Conservation (phyloP, 345 rosid genomes). For the Triadica sebifera region DNA sequence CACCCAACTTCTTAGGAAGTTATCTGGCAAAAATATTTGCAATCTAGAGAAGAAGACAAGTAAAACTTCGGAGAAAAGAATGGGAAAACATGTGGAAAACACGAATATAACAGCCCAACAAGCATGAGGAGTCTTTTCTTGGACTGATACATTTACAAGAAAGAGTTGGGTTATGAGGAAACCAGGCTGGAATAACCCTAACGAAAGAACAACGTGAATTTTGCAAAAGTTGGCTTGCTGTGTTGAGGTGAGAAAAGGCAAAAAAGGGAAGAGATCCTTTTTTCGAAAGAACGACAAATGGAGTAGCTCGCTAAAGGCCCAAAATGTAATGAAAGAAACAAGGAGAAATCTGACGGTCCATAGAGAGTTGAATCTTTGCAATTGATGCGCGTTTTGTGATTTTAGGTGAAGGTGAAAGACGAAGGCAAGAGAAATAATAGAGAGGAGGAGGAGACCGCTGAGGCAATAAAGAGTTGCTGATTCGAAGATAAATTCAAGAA, state of each 20-base stretch:
- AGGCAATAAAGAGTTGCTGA: conserved; percentile 34
- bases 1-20: conserved; percentile 30
- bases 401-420: conserved; percentile 47
- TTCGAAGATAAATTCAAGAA: conserved; percentile 38
- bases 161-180: conserved; percentile 53
- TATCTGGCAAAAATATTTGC: conserved; percentile 14
- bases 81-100: conserved; percentile 46
- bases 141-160: conserved; percentile 53
- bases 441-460: conserved; percentile 39
- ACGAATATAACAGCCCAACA: conserved; percentile 40
- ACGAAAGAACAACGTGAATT: conserved; percentile 44
- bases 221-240: conserved; percentile 40
- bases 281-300: conserved; percentile 44
- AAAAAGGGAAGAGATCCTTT: conserved; percentile 21
- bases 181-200: conserved; percentile 61
- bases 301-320: conserved; percentile 46
- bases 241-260: conserved; percentile 16
- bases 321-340: conserved; percentile 41
- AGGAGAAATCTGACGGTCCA: conserved; percentile 62
- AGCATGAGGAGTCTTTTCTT: conserved; percentile 33
- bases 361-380: conserved; percentile 53
- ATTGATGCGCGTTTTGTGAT: conserved; percentile 38
- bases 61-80: conserved; percentile 38
- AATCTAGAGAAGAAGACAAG: conserved; percentile 21
- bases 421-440: conserved; percentile 40